These are phyloP conservation scores for Lachnellula arida DNA, from an alignment of 2,329 filamentous ascomycete species.

Conservation along the genomic window DNA sequence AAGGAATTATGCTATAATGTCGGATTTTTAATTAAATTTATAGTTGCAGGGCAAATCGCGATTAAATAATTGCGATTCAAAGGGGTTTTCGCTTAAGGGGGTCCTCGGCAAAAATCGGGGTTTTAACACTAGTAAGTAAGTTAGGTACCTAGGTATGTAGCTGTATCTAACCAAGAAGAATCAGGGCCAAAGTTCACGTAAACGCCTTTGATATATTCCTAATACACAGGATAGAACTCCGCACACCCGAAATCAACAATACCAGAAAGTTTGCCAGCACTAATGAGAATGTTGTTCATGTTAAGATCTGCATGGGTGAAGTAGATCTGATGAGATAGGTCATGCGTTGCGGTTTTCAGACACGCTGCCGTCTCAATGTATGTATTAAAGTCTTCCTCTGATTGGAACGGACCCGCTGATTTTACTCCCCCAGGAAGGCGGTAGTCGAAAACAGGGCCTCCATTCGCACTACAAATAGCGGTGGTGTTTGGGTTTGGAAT, in stretches of 20 bases:
- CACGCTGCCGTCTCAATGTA: slow-evolving; percentile 1
- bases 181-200: slow-evolving; percentile 3
- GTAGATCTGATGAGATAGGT: not conserved
- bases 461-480: slow-evolving; percentile 1
- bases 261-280: slow-evolving; percentile 1
- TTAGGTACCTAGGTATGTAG: no score
- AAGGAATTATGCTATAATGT: no score
- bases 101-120: no score
- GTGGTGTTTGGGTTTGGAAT: slow-evolving; percentile 5
- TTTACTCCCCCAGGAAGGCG: not conserved
- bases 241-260: slow-evolving; percentile 7
- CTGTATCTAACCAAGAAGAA: not conserved
- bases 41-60: no score
- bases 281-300: slow-evolving; percentile 4
- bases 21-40: no score
- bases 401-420: not conserved
- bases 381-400: slow-evolving; percentile 2
- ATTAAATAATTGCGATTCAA: no score
- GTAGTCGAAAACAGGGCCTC: slow-evolving; percentile 7
- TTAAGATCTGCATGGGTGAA: slow-evolving; percentile 7
- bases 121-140: no score
- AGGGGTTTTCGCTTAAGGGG: no score
- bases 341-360: not conserved
- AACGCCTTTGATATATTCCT: slow-evolving; percentile 9
- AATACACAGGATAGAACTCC: slow-evolving; percentile 6